Percentiles rank a stretch among this genome's conserved stretches.
Evolutionary conservation across 2,329 filamentous ascomycete species (phyloP).

Genomic region (Clonostachys solani): DNA sequence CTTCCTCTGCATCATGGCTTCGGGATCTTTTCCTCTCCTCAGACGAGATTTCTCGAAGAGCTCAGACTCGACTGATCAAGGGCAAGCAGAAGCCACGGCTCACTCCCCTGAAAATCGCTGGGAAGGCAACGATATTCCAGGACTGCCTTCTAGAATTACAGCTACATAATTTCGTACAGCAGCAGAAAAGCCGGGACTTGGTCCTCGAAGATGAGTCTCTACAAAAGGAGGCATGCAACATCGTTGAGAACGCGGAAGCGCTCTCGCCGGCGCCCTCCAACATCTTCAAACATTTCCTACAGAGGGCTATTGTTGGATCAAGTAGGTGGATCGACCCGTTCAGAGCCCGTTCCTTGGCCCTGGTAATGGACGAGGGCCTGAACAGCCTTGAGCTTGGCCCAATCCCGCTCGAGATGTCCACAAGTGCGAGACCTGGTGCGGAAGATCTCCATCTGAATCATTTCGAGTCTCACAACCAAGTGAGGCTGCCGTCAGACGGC

Average conservation of each 20-base stretch:
- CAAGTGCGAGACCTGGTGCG: too few relatives aligned
- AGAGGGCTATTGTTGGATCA: not conserved
- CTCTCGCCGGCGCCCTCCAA: slow-evolving; percentile 1
- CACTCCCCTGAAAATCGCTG: slow-evolving; percentile 11
- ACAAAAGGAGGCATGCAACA: slow-evolving; percentile 9
- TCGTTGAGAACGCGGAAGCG: slow-evolving; percentile 5
- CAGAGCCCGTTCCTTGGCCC: not conserved
- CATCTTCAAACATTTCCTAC: not conserved
- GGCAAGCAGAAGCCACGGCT: slow-evolving; percentile 6
- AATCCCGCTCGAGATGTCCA: too few relatives aligned
- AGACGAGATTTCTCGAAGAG: slow-evolving; percentile 6
- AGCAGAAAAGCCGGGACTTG: slow-evolving; percentile 1
- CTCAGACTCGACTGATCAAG: slow-evolving; percentile 10
- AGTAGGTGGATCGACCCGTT: not conserved
- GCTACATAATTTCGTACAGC: not conserved
- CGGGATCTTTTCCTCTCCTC: slow-evolving; percentile 13
- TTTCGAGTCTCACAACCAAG: too few relatives aligned
- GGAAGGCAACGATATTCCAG: slow-evolving; percentile 12
- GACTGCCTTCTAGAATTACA: slow-evolving; percentile 9
- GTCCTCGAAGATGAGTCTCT: slow-evolving; percentile 5
- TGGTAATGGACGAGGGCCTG: too few relatives aligned
- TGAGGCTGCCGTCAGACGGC: too few relatives aligned
- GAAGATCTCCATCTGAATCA: too few relatives aligned
- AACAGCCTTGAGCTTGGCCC: too few relatives aligned
- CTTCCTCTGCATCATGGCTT: slow-evolving; percentile 9